Percentiles rank a stretch among this genome's conserved stretches.
These are phyloP conservation scores for Drechslera avenae DNA, from an alignment of 2,329 filamentous ascomycete species.

Conservation along the genomic window DNA sequence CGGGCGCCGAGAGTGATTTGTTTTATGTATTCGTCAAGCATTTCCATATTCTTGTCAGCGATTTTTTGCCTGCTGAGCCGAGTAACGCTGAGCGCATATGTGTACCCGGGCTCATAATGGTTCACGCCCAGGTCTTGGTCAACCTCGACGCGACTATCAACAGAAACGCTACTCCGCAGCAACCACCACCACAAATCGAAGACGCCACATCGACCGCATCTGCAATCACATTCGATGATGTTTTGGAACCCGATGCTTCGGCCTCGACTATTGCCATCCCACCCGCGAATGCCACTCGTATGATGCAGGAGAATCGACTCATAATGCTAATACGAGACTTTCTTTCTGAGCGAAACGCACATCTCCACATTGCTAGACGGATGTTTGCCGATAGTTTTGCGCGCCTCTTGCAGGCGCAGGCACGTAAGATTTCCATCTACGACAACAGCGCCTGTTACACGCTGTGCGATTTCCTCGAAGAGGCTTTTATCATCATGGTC, in stretches of 20 bases:
- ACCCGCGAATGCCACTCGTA: constrained; percentile 72
- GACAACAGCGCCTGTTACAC: constrained; percentile 85
- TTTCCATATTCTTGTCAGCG: constrained; percentile 77
- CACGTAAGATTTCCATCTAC: constrained; percentile 77
- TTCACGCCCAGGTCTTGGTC: constrained; percentile 80
- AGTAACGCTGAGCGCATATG: constrained; percentile 63
- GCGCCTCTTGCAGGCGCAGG: constrained; percentile 72
- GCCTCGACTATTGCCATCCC: constrained; percentile 66
- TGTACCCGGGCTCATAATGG: constrained; percentile 76
- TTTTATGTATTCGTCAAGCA: constrained; percentile 93
- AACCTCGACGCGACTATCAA: constrained; percentile 85
- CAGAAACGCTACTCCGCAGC: constrained; percentile 61
- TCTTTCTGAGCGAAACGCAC: constrained; percentile 64
- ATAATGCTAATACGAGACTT: constrained; percentile 83
- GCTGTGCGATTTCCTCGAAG: constrained; percentile 89
- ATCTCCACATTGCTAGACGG: constrained; percentile 63
- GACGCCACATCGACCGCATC: constrained; percentile 45
- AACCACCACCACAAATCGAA: constrained; percentile 30
- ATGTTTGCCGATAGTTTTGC: constrained; percentile 80
- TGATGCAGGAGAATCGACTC: constrained; percentile 87
- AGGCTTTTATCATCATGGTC: constrained; percentile 71
- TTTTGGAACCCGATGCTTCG: constrained; percentile 69
- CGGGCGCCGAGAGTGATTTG: constrained; percentile 82
- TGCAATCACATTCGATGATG: constrained; percentile 69
- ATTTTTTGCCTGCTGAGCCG: constrained; percentile 58